Evolutionary conservation across 495 filamentous ascomycete species (phyloP), one percentile per base, ranked within the genome.

Genomic region (Collariella sp.): DNA sequence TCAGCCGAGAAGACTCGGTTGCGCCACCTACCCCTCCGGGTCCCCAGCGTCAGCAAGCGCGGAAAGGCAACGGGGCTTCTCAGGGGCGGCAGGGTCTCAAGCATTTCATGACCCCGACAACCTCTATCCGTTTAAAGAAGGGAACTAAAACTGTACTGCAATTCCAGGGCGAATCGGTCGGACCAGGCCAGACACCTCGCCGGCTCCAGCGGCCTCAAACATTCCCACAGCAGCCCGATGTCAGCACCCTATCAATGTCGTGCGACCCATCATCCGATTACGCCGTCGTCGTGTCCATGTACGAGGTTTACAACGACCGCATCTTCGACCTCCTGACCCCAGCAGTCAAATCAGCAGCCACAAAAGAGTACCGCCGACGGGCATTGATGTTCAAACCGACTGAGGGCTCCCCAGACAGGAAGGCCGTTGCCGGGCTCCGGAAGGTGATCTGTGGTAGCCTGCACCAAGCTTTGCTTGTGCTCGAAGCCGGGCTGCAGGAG

Each of bases 271-370:
- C 79, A 20, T 79, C 87, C 51, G 89, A 96, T 56, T 96, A 96
- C 62, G 84, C 89, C 5, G 82, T 98, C 53, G 66, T 98, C 7
- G 77, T 97, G 1, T 95, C 88, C 16, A 98, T 97, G 93, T 98
- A 96, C 70, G 94, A 98, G 70, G 93, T 98, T 16, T 96, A 98
- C 73, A 97, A 97, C 67, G 93, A 98, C 68, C 83, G 91, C 12
- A 96, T 98, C 48, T 98, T 93, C 62, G 93, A 98, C 63, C 82
- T 98, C 3, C 71, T 98, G 1, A 84, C 86, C 1, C 75, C 78
- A 1, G 70, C 77, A 11, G 62, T 67, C 46, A 73, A 70, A 52
- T 68, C 65, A 11, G 70, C 69, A 16, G 68, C 70, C 7, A 78
- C 71, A 39, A 91, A 91, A 67, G 84, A 89, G 50, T 76, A 76